Evolutionary conservation across 2,329 filamentous ascomycete genomes (phyloP).

Genomic region (Microcyclospora pomicola): DNA sequence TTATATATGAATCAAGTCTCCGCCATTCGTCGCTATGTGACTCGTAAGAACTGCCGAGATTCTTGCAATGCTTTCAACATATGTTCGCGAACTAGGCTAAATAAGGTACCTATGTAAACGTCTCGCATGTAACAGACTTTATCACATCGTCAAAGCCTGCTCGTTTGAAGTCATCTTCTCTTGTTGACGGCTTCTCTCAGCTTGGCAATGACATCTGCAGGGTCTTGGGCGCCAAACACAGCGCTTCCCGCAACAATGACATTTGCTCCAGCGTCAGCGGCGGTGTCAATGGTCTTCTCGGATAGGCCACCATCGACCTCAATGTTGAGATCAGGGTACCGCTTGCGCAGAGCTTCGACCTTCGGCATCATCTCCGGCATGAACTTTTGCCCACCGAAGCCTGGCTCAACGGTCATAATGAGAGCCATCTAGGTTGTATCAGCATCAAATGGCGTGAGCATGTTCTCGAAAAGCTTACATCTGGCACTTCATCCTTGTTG

Average conservation of each 20-base stretch:
- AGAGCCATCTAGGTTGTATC: conserved; percentile 69
- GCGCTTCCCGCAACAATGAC: conserved; percentile 96
- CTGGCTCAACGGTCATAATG: conserved; percentile 95
- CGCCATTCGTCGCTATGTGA: too few relatives aligned
- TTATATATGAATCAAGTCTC: too few relatives aligned
- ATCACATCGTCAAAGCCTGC: conserved; percentile 1
- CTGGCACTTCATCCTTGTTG: conserved; percentile 63
- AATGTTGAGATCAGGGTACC: conserved; percentile 87
- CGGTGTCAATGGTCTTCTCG: conserved; percentile 78
- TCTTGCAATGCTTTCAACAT: too few relatives aligned
- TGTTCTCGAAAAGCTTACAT: conserved; percentile 51
- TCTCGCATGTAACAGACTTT: too few relatives aligned
- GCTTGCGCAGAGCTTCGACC: conserved; percentile 66
- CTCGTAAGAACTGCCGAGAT: too few relatives aligned
- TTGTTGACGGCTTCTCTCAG: conserved; percentile 67
- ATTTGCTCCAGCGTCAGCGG: conserved; percentile 89
- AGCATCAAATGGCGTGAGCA: background rate
- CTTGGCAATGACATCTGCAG: conserved; percentile 70
- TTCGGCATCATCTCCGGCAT: conserved; percentile 94
- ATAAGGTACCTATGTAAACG: too few relatives aligned
- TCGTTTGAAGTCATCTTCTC: conserved; percentile 24
- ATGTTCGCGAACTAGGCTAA: too few relatives aligned
- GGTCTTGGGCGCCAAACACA: conserved; percentile 85
- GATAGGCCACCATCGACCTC: conserved; percentile 92
- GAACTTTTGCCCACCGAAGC: conserved; percentile 96